Evolutionary conservation across 805 yeast species (phyloP).

Genomic region (Candida sonorensis): DNA sequence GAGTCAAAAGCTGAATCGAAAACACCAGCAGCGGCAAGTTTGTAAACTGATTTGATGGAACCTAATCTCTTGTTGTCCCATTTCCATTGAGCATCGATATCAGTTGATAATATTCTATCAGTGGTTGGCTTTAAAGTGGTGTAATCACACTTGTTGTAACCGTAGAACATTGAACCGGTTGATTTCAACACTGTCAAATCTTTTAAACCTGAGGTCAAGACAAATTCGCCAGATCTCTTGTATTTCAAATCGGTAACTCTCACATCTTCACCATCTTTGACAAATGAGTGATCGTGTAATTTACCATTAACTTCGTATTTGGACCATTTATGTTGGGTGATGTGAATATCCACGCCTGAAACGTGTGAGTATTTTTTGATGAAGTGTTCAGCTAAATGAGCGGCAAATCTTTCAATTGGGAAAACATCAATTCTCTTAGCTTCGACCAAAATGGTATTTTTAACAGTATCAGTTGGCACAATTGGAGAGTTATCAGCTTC

Average conservation of each 20-base stretch:
- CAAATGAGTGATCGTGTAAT: constrained; percentile 76
- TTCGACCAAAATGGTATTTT: constrained; percentile 77
- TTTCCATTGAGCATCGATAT: constrained; percentile 67
- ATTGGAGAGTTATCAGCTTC: constrained; percentile 82
- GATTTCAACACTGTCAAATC: constrained; percentile 82
- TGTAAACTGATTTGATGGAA: constrained; percentile 41
- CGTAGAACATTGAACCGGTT: constrained; percentile 90
- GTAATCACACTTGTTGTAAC: constrained; percentile 79
- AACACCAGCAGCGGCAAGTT: constrained; percentile 49
- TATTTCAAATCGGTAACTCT: constrained; percentile 53
- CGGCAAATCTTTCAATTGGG: constrained; percentile 90
- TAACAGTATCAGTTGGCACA: constrained; percentile 92
- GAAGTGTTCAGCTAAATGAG: constrained; percentile 77
- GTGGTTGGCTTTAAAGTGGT: constrained; percentile 79
- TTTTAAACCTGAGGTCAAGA: constrained; percentile 61
- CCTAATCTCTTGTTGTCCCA: constrained; percentile 48
- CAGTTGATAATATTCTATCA: constrained; percentile 86
- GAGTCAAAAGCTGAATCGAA: constrained; percentile 59
- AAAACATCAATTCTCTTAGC: constrained; percentile 80
- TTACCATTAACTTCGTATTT: constrained; percentile 69
- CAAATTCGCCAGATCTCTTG: constrained; percentile 46
- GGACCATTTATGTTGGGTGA: constrained; percentile 74
- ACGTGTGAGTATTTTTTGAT: constrained; percentile 71
- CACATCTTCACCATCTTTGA: constrained; percentile 78
- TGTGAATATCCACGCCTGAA: constrained; percentile 58